phyloP scores from a whole-genome alignment of 2,329 filamentous ascomycete species.

The Xylariaceae sp. region DNA sequence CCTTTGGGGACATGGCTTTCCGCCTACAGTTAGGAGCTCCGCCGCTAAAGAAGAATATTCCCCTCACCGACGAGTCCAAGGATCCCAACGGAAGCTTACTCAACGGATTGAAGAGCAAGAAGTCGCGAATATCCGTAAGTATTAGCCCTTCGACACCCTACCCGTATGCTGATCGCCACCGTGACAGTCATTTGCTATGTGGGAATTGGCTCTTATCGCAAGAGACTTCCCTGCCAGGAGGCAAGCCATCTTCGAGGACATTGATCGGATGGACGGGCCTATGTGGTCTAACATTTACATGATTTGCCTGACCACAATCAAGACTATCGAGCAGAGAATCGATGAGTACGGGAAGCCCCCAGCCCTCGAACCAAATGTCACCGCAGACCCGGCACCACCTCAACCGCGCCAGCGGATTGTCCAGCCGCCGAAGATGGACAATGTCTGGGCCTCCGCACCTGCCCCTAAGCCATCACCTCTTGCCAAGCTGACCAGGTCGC shows the following conservation, averaged over 20 bases:
- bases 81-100: slow-evolving; percentile 89
- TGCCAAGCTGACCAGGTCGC: slow-evolving; percentile 40
- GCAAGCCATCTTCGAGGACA: slow-evolving; percentile 79
- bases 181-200: slow-evolving; percentile 82
- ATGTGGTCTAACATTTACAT: slow-evolving; percentile 77
- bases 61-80: slow-evolving; percentile 78
- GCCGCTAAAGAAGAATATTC: slow-evolving; percentile 78
- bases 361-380: slow-evolving; percentile 27
- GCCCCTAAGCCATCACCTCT: slow-evolving; percentile 35
- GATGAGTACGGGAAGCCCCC: slow-evolving; percentile 52
- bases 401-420: slow-evolving; percentile 32
- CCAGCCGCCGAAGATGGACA: slow-evolving; percentile 39
- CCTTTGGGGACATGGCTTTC: slow-evolving; percentile 72
- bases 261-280: slow-evolving; percentile 74
- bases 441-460: slow-evolving; percentile 39
- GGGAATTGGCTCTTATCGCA: slow-evolving; percentile 82
- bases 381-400: slow-evolving; percentile 10
- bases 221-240: slow-evolving; percentile 70
- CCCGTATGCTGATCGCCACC: slow-evolving; percentile 9
- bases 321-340: slow-evolving; percentile 63
- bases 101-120: slow-evolving; percentile 79
- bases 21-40: slow-evolving; percentile 74
- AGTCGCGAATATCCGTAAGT: slow-evolving; percentile 66
- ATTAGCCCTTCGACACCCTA: neutral
- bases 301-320: slow-evolving; percentile 66